Base-by-base conservation (phyloP, 2,329 filamentous ascomycete genomes). In the Furcasterigmium furcatum region DNA sequence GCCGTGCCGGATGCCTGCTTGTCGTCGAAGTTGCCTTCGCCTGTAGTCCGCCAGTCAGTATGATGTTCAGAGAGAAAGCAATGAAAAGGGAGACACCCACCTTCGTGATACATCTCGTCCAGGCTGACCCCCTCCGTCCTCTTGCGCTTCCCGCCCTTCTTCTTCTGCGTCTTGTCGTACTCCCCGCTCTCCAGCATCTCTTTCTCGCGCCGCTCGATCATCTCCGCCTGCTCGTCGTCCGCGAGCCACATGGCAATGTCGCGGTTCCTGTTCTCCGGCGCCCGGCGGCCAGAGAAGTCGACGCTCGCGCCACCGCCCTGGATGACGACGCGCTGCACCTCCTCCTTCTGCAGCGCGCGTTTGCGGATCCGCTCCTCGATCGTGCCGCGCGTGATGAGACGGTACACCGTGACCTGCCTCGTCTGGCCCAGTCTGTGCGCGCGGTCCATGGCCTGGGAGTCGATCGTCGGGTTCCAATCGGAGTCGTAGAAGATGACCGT, bases 401-500 rank as follows among this genome's bases (percentile, higher is more conserved):
- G 89, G 68, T 97, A 99, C 10, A 99, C 94, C 0, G 91, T 96
- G 47, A 99, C 94, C 68, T 99, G 94, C 55, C 82, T 83, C 3
- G 92, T 97, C 67, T 99, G 92, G 41, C 94, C 94, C 29, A 99
- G 81, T 80, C 94, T 89, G 81, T 99, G 94, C 12, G 94, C 94
- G 66, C 94, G 88, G 67, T 99, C 94, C 94, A 97, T 97, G 67
- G 94, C 94, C 66, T 99, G 94, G 44, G 89, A 95, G 65, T 99
- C 94, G 60, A 97, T 97, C 4, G 94, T 97, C 1, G 94, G 94
- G 65, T 99, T 99, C 94, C 94, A 99, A 66, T 99, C 94, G 10
- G 90, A 95, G 64, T 99, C 94, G 77, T 99, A 99, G 73, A 99
- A 99, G 68, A 99, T 97, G 69, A 99, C 94, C 0, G 94, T 99